Conservation (phyloP, 768 basidiomycete genomes). For the Auricularia sp. region DNA sequence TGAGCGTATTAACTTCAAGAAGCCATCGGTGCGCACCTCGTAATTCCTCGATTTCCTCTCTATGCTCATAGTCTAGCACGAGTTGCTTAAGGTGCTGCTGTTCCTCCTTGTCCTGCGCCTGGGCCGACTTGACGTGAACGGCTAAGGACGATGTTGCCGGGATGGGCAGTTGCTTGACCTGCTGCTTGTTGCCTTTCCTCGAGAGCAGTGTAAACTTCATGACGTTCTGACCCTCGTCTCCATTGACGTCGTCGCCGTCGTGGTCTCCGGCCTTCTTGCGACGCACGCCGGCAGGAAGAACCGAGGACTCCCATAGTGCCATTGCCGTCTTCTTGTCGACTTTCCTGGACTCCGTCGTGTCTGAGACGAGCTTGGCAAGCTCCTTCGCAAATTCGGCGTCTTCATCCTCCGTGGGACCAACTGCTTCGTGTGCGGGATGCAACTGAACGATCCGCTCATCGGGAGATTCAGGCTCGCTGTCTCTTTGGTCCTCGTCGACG, state of each 20-base stretch:
- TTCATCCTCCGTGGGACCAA: slow-evolving; percentile 81
- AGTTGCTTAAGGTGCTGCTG: slow-evolving; percentile 96
- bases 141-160: slow-evolving; percentile 84
- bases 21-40: slow-evolving; percentile 10
- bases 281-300: slow-evolving; percentile 53
- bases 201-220: slow-evolving; percentile 94
- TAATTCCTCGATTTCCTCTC: slow-evolving; percentile 45
- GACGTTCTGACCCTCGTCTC: slow-evolving; percentile 30
- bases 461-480: not conserved
- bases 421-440: slow-evolving; percentile 50
- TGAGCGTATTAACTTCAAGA: not conserved
- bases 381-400: slow-evolving; percentile 93
- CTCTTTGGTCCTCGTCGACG: slow-evolving; percentile 14
- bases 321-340: slow-evolving; percentile 83
- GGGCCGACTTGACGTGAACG: slow-evolving; percentile 82
- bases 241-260: slow-evolving; percentile 40
- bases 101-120: slow-evolving; percentile 89
- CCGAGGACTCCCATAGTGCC: slow-evolving; percentile 82
- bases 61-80: slow-evolving; percentile 84
- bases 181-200: slow-evolving; percentile 88
- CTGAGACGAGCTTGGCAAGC: slow-evolving; percentile 88
- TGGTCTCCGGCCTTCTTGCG: slow-evolving; percentile 56
- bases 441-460: slow-evolving; percentile 7
- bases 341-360: slow-evolving; percentile 77
- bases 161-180: slow-evolving; percentile 84